Percentiles rank a stretch among this genome's conserved stretches.
phyloP scores from a whole-genome alignment of 352 stramenopile species.

The Pythium periplocum region DNA sequence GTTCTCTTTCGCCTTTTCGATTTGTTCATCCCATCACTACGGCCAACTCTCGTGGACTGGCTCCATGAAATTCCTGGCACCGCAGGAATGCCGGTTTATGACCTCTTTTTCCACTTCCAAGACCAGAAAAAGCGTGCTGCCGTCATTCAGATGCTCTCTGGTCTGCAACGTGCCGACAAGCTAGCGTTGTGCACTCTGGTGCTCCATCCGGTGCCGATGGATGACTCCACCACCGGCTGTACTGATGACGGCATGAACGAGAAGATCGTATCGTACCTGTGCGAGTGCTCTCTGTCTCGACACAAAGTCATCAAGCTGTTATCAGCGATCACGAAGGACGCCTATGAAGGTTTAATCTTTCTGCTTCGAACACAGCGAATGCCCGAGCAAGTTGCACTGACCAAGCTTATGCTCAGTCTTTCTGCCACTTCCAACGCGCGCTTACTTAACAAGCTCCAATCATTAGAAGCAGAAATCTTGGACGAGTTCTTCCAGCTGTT shows the following conservation, averaged over 20 bases:
- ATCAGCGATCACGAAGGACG: slow-evolving; percentile 21
- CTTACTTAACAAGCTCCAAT: slow-evolving; percentile 34
- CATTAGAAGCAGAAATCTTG: slow-evolving; percentile 29
- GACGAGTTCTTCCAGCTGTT: slow-evolving; percentile 66
- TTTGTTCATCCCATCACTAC: slow-evolving; percentile 16
- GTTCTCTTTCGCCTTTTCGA: slow-evolving; percentile 36
- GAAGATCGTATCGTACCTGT: slow-evolving; percentile 41
- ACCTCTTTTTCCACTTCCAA: slow-evolving; percentile 27
- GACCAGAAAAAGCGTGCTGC: neutral
- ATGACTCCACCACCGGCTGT: too few relatives aligned
- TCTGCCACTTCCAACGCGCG: slow-evolving; percentile 36
- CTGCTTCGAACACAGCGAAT: slow-evolving; percentile 51
- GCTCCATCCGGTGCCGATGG: neutral
- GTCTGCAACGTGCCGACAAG: slow-evolving; percentile 37
- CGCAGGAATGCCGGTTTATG: slow-evolving; percentile 30
- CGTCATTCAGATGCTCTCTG: slow-evolving; percentile 23
- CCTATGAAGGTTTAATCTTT: slow-evolving; percentile 35
- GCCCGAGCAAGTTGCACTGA: slow-evolving; percentile 47
- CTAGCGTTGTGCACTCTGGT: slow-evolving; percentile 20
- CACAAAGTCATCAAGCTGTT: slow-evolving; percentile 54
- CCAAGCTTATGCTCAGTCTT: slow-evolving; percentile 58
- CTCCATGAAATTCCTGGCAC: slow-evolving; percentile 37
- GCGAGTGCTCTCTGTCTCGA: slow-evolving; percentile 23
- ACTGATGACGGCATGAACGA: slow-evolving; percentile 9
- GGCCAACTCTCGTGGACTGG: slow-evolving; percentile 32